Conservation (phyloP, 2,329 filamentous ascomycete genomes). For the Talaromyces sp. region DNA sequence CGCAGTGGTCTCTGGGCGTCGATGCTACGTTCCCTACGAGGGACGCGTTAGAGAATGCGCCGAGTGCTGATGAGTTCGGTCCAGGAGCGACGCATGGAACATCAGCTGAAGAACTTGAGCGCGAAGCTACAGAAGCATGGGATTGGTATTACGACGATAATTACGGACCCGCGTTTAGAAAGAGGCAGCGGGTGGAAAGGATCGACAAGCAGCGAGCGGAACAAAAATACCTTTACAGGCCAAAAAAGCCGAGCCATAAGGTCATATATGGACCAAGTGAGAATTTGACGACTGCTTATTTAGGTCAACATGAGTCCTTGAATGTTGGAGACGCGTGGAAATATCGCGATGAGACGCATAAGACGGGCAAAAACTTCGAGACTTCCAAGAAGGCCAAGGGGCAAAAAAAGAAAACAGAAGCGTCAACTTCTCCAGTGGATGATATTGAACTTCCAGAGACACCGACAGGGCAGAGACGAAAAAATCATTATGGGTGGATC, state of each 20-base stretch:
- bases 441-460: neutral
- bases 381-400: slow-evolving; percentile 21
- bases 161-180: slow-evolving; percentile 43
- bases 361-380: neutral
- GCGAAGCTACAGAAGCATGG: slow-evolving; percentile 50
- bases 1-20: slow-evolving; percentile 48
- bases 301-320: slow-evolving; percentile 45
- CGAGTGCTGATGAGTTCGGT: slow-evolving; percentile 33
- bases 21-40: slow-evolving; percentile 55
- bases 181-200: slow-evolving; percentile 39
- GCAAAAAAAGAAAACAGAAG: slow-evolving; percentile 19
- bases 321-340: slow-evolving; percentile 49
- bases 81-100: slow-evolving; percentile 47
- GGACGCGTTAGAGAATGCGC: slow-evolving; percentile 33
- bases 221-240: slow-evolving; percentile 43
- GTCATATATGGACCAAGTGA: slow-evolving; percentile 54
- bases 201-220: slow-evolving; percentile 41
- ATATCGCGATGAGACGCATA: slow-evolving; percentile 19
- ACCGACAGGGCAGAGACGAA: slow-evolving; percentile 22
- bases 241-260: slow-evolving; percentile 35
- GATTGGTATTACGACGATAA: slow-evolving; percentile 53
- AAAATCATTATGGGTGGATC: slow-evolving; percentile 51
- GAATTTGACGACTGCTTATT: slow-evolving; percentile 43
- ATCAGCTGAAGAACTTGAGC: slow-evolving; percentile 40
- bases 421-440: neutral